A percentile compares a stretch with the other conserved stretches of the same genome.
Evolutionary conservation across 805 yeast genomes (phyloP).

Genomic region (Candida nanaspora): DNA sequence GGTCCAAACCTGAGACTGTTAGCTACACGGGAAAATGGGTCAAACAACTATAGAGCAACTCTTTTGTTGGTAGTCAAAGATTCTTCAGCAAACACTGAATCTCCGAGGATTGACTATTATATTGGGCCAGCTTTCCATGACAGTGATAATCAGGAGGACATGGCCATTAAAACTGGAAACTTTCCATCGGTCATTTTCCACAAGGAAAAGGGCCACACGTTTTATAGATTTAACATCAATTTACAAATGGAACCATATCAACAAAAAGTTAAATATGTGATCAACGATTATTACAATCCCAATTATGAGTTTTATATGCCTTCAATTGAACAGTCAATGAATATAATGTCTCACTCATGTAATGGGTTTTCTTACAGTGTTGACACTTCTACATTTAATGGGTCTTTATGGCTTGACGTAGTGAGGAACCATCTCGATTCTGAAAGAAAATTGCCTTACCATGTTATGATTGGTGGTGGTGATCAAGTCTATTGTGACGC

Average conservation of each 20-base stretch:
- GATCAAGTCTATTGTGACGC: conserved; percentile 91
- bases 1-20: conserved; percentile 75
- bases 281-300: conserved; percentile 36
- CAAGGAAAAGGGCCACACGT: conserved; percentile 38
- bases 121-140: conserved; percentile 3
- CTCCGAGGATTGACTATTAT: conserved; percentile 19
- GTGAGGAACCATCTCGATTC: conserved; percentile 48
- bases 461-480: conserved; percentile 97
- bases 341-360: conserved; percentile 77
- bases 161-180: conserved; percentile 28
- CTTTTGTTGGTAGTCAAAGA: conserved; percentile 53
- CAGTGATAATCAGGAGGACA: no score
- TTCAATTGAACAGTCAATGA: conserved; percentile 57
- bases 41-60: conserved; percentile 56
- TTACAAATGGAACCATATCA: conserved; percentile 42
- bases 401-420: conserved; percentile 85
- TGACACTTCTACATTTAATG: conserved; percentile 58
- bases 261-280: conserved; percentile 54
- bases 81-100: background rate
- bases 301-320: conserved; percentile 69
- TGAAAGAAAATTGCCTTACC: conserved; percentile 42
- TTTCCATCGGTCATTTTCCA: conserved; percentile 41
- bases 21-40: conserved; percentile 49
- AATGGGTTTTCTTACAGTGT: conserved; percentile 81
- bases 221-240: conserved; percentile 60